These are phyloP conservation scores for Cardamine chenopodiifolia DNA, from an alignment of 345 rosid genomes.

Conservation along the genomic window DNA sequence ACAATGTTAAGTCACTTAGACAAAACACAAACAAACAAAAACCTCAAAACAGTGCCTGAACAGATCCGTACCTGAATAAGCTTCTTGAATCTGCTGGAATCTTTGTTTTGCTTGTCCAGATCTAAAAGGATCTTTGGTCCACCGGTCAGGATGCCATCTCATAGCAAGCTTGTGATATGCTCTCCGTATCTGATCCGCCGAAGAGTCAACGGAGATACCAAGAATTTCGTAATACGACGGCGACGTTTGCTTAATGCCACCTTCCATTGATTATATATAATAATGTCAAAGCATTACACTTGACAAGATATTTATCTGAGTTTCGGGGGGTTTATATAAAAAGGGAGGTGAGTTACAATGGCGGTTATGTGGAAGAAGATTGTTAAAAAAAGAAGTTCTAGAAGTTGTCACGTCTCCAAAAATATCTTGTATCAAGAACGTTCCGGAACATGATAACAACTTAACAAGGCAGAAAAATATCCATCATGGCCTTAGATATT, in stretches of 20 bases:
- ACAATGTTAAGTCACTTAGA: slow-evolving; percentile 18
- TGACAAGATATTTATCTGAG: not conserved
- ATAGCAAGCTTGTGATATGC: slow-evolving; percentile 89
- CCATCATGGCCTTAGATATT: slow-evolving; percentile 27
- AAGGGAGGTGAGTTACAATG: slow-evolving; percentile 17
- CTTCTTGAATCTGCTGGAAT: slow-evolving; percentile 95
- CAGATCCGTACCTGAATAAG: slow-evolving; percentile 67
- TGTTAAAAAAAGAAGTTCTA: too few relatives aligned
- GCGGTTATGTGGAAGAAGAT: slow-evolving; percentile 29
- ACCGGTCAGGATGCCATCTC: slow-evolving; percentile 98
- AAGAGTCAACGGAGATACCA: slow-evolving; percentile 73
- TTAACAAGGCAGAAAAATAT: slow-evolving; percentile 33
- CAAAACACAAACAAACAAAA: not conserved
- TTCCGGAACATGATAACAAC: slow-evolving; percentile 27
- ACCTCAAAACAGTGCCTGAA: not conserved
- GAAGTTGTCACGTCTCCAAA: slow-evolving; percentile 24
- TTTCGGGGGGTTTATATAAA: slow-evolving; percentile 26
- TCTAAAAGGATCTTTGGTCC: slow-evolving; percentile 50
- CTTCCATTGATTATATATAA: slow-evolving; percentile 31
- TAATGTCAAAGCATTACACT: not conserved
- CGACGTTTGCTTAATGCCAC: slow-evolving; percentile 43
- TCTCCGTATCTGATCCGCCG: slow-evolving; percentile 73
- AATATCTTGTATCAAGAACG: slow-evolving; percentile 39
- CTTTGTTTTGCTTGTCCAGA: slow-evolving; percentile 77
- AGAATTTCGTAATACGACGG: slow-evolving; percentile 66